Percentiles rank a stretch among this genome's conserved stretches.
These are phyloP conservation scores for Platanthera zijinensis DNA, from an alignment of 106 monocot species.

Conservation along the genomic window DNA sequence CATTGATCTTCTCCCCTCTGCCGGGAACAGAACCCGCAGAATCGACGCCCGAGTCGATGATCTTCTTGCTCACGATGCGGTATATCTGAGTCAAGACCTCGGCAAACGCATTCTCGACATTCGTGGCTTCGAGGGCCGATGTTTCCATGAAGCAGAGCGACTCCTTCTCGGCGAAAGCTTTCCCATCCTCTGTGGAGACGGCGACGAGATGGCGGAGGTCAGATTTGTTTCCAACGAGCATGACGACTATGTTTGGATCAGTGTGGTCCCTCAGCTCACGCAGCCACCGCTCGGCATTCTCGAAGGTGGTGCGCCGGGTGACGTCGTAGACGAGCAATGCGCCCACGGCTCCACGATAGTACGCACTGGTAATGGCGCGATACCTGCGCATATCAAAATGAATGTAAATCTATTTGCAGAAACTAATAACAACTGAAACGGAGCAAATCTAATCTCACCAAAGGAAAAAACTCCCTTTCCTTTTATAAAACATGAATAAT, in stretches of 20 bases:
- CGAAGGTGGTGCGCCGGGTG: slow-evolving; percentile 38
- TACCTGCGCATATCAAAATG: slow-evolving; percentile 17
- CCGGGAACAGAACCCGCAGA: slow-evolving; percentile 9
- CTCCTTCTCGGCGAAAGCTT: slow-evolving; percentile 30
- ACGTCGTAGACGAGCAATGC: slow-evolving; percentile 45
- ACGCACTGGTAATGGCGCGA: slow-evolving; percentile 48
- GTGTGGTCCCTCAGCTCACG: slow-evolving; percentile 42
- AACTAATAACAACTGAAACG: too few species aligned
- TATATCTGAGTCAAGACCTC: slow-evolving; percentile 45
- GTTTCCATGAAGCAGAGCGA: slow-evolving; percentile 51
- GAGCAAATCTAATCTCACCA: too few species aligned
- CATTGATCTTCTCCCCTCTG: slow-evolving; percentile 35
- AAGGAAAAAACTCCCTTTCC: too few species aligned
- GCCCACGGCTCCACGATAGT: slow-evolving; percentile 47
- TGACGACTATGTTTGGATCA: slow-evolving; percentile 43
- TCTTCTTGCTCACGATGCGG: slow-evolving; percentile 35
- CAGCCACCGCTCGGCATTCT: slow-evolving; percentile 41
- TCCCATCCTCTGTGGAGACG: slow-evolving; percentile 29
- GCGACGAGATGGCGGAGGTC: slow-evolving; percentile 43
- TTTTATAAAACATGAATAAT: too few species aligned
- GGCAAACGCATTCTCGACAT: slow-evolving; percentile 39
- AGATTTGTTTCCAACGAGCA: slow-evolving; percentile 47
- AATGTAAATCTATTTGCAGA: too few species aligned
- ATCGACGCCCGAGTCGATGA: slow-evolving; percentile 23
- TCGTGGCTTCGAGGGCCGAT: slow-evolving; percentile 40